These are phyloP conservation scores for Aspergillus panamensis DNA, from an alignment of 495 filamentous ascomycete species.

Conservation along the genomic window DNA sequence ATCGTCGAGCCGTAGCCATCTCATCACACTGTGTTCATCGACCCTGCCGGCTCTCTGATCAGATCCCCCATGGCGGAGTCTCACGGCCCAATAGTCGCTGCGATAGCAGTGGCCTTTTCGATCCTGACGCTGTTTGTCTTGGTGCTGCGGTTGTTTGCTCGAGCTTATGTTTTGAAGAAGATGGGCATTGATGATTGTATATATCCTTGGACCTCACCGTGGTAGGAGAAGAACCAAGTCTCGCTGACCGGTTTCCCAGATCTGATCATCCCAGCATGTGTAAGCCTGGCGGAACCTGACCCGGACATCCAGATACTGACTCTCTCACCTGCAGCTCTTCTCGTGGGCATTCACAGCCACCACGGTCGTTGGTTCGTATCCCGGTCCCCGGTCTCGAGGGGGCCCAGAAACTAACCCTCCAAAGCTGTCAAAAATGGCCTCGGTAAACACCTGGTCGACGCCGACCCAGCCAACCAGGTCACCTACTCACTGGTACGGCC, in stretches of 20 bases:
- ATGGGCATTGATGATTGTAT: conserved; percentile 40
- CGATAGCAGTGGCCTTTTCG: conserved; percentile 35
- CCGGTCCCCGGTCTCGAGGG: not conserved
- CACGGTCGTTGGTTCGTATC: conserved; percentile 32
- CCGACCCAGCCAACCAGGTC: conserved; percentile 20
- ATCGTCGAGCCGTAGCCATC: not conserved
- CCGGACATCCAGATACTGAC: conserved; percentile 10
- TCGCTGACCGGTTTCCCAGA: conserved; percentile 19
- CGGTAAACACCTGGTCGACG: conserved; percentile 28
- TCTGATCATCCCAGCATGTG: conserved; percentile 36
- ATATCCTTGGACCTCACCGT: conserved; percentile 6
- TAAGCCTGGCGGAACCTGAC: conserved; percentile 19
- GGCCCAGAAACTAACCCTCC: conserved; percentile 6
- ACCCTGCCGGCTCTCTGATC: not conserved
- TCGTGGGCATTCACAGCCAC: conserved; percentile 39
- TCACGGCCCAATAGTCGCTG: conserved; percentile 31
- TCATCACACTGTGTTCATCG: not conserved
- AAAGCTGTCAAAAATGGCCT: conserved; percentile 36
- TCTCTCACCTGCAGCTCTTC: conserved; percentile 24
- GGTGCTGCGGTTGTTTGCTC: conserved; percentile 35
- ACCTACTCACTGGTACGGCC: conserved; percentile 33
- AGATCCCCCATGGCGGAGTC: conserved; percentile 20
- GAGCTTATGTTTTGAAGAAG: conserved; percentile 32
- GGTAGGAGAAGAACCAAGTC: not conserved
- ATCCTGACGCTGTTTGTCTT: conserved; percentile 34